Evolutionary conservation across 208 protist species (phyloP).

Genomic region (Angomonas desouzai): DNA sequence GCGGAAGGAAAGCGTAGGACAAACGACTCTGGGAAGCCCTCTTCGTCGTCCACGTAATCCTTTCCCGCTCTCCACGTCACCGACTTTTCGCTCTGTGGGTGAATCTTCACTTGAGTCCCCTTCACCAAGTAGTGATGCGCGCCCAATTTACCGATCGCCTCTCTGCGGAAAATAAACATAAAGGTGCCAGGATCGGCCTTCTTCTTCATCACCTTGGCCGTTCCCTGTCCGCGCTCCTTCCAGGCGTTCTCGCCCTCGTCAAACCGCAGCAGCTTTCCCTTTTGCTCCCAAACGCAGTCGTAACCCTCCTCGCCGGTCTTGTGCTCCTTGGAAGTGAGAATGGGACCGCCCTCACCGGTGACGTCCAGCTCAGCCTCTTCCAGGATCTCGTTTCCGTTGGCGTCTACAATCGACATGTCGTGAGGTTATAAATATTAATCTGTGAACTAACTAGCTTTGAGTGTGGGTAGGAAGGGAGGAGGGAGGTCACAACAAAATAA

Average conservation of each 20-base stretch:
- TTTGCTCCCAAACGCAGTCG: slow-evolving; percentile 63
- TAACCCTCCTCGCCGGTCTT: slow-evolving; percentile 86
- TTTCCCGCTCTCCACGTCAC: slow-evolving; percentile 72
- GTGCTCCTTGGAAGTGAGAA: slow-evolving; percentile 74
- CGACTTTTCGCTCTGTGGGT: slow-evolving; percentile 71
- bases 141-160: slow-evolving; percentile 81
- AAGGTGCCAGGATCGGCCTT: slow-evolving; percentile 61
- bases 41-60: slow-evolving; percentile 87
- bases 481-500: too few species aligned
- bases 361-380: slow-evolving; percentile 87
- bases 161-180: slow-evolving; percentile 89
- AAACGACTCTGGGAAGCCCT: slow-evolving; percentile 84
- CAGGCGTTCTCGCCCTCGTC: slow-evolving; percentile 91
- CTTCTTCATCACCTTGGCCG: slow-evolving; percentile 65
- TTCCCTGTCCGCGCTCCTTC: slow-evolving; percentile 90
- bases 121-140: slow-evolving; percentile 85
- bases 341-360: slow-evolving; percentile 78
- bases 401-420: slow-evolving; percentile 40
- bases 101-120: slow-evolving; percentile 63
- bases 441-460: too few species aligned
- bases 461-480: too few species aligned
- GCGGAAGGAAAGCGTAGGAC: slow-evolving; percentile 66
- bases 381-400: slow-evolving; percentile 80
- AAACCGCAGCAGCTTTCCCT: slow-evolving; percentile 83
- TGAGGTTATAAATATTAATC: slow-evolving; percentile 8